These are phyloP conservation scores for Ulmus americana DNA, from an alignment of 331 rosid species.

Conservation along the genomic window DNA sequence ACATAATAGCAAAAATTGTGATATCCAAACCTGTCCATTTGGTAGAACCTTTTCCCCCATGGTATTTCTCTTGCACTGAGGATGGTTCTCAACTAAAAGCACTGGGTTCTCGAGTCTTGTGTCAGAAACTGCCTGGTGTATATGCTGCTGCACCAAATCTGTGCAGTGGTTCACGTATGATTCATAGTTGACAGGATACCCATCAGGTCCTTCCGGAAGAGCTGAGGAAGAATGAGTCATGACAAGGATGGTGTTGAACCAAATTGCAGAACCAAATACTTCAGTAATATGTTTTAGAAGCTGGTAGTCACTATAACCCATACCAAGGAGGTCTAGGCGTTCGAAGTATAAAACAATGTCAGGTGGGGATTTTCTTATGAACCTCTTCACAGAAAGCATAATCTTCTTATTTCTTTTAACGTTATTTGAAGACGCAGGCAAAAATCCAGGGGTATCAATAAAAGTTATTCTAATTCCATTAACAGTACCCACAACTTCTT, in stretches of 20 bases:
- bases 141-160: constrained; percentile 58
- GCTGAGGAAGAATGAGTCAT: constrained; percentile 85
- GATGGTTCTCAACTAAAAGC: constrained; percentile 90
- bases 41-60: constrained; percentile 90
- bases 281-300: constrained; percentile 69
- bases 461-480: constrained; percentile 63
- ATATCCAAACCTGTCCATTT: constrained; percentile 92
- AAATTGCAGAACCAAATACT: constrained; percentile 75
- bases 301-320: constrained; percentile 41
- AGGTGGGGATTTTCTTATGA: constrained; percentile 75
- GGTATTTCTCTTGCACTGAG: constrained; percentile 56
- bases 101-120: constrained; percentile 77
- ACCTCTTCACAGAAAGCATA: constrained; percentile 68
- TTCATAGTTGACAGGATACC: constrained; percentile 58
- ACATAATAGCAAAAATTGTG: constrained; percentile 69
- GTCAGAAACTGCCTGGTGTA: constrained; percentile 77
- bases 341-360: constrained; percentile 85
- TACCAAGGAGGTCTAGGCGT: constrained; percentile 64
- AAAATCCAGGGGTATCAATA: constrained; percentile 90
- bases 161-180: constrained; percentile 53
- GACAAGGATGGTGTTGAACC: constrained; percentile 88
- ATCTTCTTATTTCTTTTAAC: constrained; percentile 72
- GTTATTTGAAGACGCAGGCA: constrained; percentile 49
- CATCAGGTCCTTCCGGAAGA: constrained; percentile 74
- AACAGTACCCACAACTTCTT: constrained; percentile 65